Evolutionary conservation across 345 rosid species (phyloP), one percentile per base, ranked within the genome.

Genomic region (Pistacia atlantica): DNA sequence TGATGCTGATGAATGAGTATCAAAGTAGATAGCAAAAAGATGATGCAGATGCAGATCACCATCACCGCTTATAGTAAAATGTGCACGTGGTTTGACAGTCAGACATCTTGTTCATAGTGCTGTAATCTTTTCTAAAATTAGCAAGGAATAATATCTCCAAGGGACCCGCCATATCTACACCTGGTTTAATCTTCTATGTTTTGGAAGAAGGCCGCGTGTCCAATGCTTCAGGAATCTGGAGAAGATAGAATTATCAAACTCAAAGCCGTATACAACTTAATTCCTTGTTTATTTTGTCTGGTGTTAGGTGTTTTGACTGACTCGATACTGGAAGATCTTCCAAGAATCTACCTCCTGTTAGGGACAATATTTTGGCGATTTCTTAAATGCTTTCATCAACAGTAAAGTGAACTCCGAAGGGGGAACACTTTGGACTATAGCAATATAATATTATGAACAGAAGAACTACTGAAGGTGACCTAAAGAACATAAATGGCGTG

Each of bases 141-240:
- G 59, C 60, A 11, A 12, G 38, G 20, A 62, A 33, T 31, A 31
- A 62, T 17, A 48, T 61, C 76, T 12, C 55, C 10, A 0, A 7
- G 20, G 60, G 69, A 52, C 55, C 73, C 76, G 25, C 18, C 46
- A 42, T 42, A 42, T 42, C 10, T 7, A 11, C n/a, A 18, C 10
- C 60, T 4, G 4, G 9, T 31, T 31, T 7, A 61, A 14, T 46
- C 67, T 51, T 14, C 17, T 2, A 14, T 48, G 68, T 18, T 14
- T 5, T 28, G 45, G 4, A 72, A 59, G 42, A 45, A 46, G 56
- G 65, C 58, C 67, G 57, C 57, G 75, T 60, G 75, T 72, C 75
- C 67, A 17, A 17, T 16, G 22, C 42, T 42, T 42, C 46, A 7
- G 46, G 46, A 42, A 42, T 42, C 57, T 54, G 17, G 57, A 54